Conservation (phyloP, 768 basidiomycete genomes). For the Naganishia friedmannii region DNA sequence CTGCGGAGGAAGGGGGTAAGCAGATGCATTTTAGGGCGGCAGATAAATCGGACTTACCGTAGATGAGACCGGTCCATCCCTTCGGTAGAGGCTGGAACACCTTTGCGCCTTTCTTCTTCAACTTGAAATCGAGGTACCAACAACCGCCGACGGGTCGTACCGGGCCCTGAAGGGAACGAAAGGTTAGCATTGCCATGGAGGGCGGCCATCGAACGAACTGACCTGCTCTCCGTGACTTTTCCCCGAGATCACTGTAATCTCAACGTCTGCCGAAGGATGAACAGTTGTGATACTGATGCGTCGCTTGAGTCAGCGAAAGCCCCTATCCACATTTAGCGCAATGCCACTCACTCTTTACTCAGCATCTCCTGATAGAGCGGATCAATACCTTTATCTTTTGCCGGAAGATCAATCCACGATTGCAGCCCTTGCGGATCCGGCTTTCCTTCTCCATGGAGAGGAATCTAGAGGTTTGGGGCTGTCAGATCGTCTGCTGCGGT, state of each 20-base stretch:
- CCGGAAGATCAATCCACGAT: constrained; percentile 55
- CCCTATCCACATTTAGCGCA: not conserved
- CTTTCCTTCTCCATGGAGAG: constrained; percentile 64
- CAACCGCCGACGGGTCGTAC: constrained; percentile 88
- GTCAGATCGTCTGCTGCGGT: not conserved
- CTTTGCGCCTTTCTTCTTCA: constrained; percentile 60
- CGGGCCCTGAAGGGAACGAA: constrained; percentile 58
- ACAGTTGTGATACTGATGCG: constrained; percentile 57
- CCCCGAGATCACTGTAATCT: constrained; percentile 83
- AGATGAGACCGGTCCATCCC: constrained; percentile 89
- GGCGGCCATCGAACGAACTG: not conserved
- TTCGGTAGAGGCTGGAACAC: constrained; percentile 78
- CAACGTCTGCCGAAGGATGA: constrained; percentile 51
- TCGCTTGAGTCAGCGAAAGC: constrained; percentile 19
- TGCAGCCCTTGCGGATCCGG: constrained; percentile 81
- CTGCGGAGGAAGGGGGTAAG: constrained; percentile 48
- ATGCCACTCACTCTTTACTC: constrained; percentile 47
- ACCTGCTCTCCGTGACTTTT: constrained; percentile 68
- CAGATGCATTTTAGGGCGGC: not conserved
- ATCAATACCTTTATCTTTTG: constrained; percentile 71
- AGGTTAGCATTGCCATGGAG: not conserved
- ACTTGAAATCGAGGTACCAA: constrained; percentile 81
- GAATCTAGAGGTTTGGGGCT: constrained; percentile 61
- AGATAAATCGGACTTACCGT: constrained; percentile 59
- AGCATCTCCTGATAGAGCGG: constrained; percentile 50